Base-by-base conservation (phyloP, 106 monocot species). In the Cymbidium sinense region DNA sequence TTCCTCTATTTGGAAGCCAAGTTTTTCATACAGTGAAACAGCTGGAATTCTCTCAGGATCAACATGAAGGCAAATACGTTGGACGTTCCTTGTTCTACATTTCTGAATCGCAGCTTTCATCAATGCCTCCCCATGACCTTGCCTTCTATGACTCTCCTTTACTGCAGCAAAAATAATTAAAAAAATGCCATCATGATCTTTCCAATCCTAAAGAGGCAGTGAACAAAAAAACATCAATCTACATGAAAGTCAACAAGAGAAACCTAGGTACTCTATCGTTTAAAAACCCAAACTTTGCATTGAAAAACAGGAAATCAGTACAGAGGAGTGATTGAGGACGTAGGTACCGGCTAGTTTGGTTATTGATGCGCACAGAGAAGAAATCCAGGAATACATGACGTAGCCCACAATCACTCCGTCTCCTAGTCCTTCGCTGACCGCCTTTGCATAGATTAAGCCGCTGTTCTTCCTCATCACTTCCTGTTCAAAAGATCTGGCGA, bases 261-360 rank as follows among this genome's bases (percentile, higher is more conserved):
- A 69, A 15, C 34, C 69, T 31, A 34, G 61, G 61, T 69, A 17
- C 69, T 17, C 69, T 10, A 69, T 69, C 34, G 61, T 25, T 34
- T 39, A 39, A 39, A 35, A 73, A 13, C 28, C 27, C 6, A 0
- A 28, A 43, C 18, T 37, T 18, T 71, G 37, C 9, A 74, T 11
- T 43, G 5, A 28, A 44, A 5, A 44, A 27, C 1, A 74, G 15
- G 2, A 43, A 67, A 43, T 43, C 25, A 44, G 21, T 34, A 50
- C 37, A 33, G 17, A 72, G 19, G 20, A 6, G 19, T 30, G 20
- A 70, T 67, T 7, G 31, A 70, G 29, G 7, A 36, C n/a, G 12
- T 17, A 21, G 84, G 77, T 23, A 99, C 95, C 99, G 8, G 99
- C 99, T 25, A 95, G 99, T 78, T 99, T 99, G 81, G 99, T 92